phyloP scores from a whole-genome alignment of 1,284 basidiomycete species.

The Leccinum fallax region DNA sequence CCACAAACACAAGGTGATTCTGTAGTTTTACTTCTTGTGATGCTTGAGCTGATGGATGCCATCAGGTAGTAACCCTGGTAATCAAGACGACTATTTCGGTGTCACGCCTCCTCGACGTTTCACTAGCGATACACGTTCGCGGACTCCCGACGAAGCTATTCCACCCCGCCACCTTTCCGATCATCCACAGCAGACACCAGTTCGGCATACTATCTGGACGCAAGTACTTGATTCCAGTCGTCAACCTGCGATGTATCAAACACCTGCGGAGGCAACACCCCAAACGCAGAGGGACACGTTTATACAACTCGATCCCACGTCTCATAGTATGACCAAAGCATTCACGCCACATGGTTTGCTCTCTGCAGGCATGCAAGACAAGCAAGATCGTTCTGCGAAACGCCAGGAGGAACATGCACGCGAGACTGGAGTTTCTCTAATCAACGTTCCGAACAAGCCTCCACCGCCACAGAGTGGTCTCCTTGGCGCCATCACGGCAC shows the following conservation, averaged over 20 bases:
- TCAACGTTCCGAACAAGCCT: conserved; percentile 93
- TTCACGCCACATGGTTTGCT: conserved; percentile 94
- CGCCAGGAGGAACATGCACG: conserved; percentile 92
- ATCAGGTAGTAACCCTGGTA: conserved; percentile 16
- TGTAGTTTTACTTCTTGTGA: conserved; percentile 5
- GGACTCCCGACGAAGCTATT: conserved; percentile 43
- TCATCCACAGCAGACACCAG: conserved; percentile 47
- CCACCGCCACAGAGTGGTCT: conserved; percentile 95
- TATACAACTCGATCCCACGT: conserved; percentile 76
- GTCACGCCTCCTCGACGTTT: conserved; percentile 39
- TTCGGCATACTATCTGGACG: conserved; percentile 79
- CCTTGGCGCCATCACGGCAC: conserved; percentile 92
- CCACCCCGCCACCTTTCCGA: conserved; percentile 52
- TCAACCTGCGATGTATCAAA: conserved; percentile 42
- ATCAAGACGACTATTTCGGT: conserved; percentile 25
- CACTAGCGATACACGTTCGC: conserved; percentile 48
- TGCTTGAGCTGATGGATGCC: conserved; percentile 15
- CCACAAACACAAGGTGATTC: conserved; percentile 37
- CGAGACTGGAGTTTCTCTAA: conserved; percentile 85
- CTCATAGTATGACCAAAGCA: conserved; percentile 84
- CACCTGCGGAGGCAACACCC: conserved; percentile 36
- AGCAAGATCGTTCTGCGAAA: conserved; percentile 93
- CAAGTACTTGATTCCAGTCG: conserved; percentile 78
- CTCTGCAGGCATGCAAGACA: conserved; percentile 93
- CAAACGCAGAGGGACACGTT: conserved; percentile 67